These are phyloP conservation scores for Calonectria hawksworthii DNA, from an alignment of 2,329 filamentous ascomycete genomes.

Conservation along the genomic window DNA sequence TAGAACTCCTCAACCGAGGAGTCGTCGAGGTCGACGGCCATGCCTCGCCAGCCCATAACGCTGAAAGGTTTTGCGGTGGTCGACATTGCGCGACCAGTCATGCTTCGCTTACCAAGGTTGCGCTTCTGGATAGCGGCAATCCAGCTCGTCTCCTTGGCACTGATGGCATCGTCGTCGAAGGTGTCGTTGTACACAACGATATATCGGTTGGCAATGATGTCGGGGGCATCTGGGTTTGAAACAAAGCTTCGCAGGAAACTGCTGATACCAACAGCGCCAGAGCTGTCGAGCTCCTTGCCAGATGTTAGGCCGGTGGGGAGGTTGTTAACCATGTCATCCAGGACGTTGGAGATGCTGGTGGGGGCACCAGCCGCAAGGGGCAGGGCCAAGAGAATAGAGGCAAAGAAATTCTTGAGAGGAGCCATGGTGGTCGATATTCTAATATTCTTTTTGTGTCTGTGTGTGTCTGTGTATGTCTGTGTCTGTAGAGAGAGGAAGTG, in stretches of 20 bases:
- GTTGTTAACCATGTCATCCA: conserved; percentile 37
- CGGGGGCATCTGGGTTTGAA: conserved; percentile 61
- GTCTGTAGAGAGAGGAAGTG: conserved; percentile 36
- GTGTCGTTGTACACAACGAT: conserved; percentile 76
- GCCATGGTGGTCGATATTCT: conserved; percentile 43
- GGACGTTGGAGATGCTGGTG: conserved; percentile 26
- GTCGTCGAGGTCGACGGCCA: conserved; percentile 67
- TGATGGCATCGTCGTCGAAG: conserved; percentile 62
- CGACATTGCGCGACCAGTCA: conserved; percentile 63
- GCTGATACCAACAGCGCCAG: conserved; percentile 37
- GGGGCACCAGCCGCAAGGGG: conserved; percentile 48
- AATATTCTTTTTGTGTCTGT: conserved; percentile 21
- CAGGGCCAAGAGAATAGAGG: conserved; percentile 41
- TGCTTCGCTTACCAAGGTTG: conserved; percentile 67
- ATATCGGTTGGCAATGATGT: conserved; percentile 70
- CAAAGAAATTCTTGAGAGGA: conserved; percentile 42
- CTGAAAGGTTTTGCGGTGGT: too few species aligned
- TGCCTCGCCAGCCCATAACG: too few species aligned
- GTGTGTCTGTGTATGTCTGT: conserved; percentile 21
- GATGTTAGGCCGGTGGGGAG: conserved; percentile 27
- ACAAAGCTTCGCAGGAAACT: conserved; percentile 56
- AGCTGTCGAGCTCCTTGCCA: conserved; percentile 1
- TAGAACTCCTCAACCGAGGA: conserved; percentile 64
- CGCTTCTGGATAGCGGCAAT: conserved; percentile 67
- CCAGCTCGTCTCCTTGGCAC: conserved; percentile 64